A percentile compares a stretch with the other conserved stretches of the same genome.
phyloP scores from a whole-genome alignment of 768 basidiomycete genomes.

The Hericium rajendrae region DNA sequence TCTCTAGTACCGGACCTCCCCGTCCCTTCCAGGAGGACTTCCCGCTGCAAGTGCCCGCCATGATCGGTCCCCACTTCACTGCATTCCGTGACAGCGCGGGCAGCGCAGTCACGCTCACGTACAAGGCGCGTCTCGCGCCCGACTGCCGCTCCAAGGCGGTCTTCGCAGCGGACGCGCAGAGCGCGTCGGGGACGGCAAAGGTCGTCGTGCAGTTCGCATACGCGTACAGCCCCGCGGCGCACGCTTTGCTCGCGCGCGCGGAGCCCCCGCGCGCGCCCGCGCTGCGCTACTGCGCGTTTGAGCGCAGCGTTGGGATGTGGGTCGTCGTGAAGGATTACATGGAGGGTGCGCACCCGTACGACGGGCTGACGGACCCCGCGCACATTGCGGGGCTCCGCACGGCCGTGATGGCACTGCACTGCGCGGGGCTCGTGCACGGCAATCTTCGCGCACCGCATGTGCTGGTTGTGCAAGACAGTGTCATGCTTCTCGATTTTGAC shows the following conservation, averaged over 20 bases:
- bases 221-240: not conserved
- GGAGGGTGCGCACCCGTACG: not conserved
- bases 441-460: constrained; percentile 22
- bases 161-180: not conserved
- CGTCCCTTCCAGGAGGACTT: not conserved
- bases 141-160: not conserved
- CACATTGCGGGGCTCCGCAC: constrained; percentile 1
- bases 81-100: not conserved
- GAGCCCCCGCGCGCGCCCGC: constrained; percentile 2
- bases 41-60: not conserved
- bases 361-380: not conserved
- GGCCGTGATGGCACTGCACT: constrained; percentile 12
- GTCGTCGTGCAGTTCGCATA: not conserved
- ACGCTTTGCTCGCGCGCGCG: not conserved
- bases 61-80: not conserved
- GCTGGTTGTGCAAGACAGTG: constrained; percentile 10
- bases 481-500: constrained; percentile 18
- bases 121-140: not conserved
- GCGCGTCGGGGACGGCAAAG: not conserved
- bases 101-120: not conserved
- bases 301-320: constrained; percentile 1
- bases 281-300: constrained; percentile 2
- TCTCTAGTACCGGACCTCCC: no score
- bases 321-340: constrained; percentile 14
- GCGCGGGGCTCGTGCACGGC: constrained; percentile 19